These are phyloP conservation scores for Neofusicoccum parvum DNA, from an alignment of 2,329 filamentous ascomycete genomes.

Conservation along the genomic window DNA sequence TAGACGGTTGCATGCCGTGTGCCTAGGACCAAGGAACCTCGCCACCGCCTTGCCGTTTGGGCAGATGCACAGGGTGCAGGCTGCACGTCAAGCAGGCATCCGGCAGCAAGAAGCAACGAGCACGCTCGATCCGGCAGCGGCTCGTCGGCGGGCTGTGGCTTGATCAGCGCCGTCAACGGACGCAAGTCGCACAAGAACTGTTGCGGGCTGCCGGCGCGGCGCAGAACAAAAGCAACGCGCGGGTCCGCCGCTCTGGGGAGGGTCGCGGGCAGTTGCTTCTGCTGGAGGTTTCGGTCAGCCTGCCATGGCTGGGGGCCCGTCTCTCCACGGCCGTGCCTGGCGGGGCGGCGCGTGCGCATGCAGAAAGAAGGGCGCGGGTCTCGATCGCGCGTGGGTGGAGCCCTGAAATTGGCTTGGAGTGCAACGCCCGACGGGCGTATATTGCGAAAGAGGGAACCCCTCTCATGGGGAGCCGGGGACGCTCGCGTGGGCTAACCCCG, in stretches of 20 bases:
- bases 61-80: neutral
- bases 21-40: neutral
- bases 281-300: constrained; percentile 1
- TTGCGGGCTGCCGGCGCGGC: constrained; percentile 5
- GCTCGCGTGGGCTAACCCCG: constrained; percentile 16
- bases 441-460: constrained; percentile 16
- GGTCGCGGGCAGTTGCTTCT: neutral
- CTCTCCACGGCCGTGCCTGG: neutral
- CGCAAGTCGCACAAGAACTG: neutral
- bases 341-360: constrained; percentile 1
- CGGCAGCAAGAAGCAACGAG: neutral
- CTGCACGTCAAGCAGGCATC: constrained; percentile 10
- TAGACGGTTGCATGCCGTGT: constrained; percentile 2
- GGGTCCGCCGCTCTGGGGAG: neutral
- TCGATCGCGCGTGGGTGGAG: constrained; percentile 13
- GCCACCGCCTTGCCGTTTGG: neutral
- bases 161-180: neutral
- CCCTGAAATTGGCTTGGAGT: constrained; percentile 4
- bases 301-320: neutral
- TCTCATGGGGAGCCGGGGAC: constrained; percentile 8
- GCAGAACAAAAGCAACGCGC: constrained; percentile 8
- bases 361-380: constrained; percentile 7
- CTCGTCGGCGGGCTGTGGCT: constrained; percentile 6
- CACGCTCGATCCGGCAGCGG: neutral
- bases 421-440: constrained; percentile 11